Conservation (phyloP, 495 filamentous ascomycete species). For the Staphylotrichum tortipilum region DNA sequence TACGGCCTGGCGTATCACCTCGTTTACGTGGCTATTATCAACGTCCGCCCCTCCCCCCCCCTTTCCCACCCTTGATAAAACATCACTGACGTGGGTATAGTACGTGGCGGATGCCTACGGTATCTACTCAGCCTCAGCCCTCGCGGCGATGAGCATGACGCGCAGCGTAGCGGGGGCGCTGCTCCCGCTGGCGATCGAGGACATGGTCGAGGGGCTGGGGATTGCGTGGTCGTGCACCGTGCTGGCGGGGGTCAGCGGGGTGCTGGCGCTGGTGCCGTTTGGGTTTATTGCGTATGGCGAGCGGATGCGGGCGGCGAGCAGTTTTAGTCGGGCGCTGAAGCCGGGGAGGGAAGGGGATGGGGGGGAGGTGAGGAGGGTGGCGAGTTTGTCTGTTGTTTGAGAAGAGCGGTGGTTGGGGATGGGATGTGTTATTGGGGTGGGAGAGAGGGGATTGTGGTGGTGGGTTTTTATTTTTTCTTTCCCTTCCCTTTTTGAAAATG, state of each 20-base stretch:
- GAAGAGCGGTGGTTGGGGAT: no score
- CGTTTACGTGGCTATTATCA: conserved; percentile 58
- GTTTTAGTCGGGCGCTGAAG: conserved; percentile 12
- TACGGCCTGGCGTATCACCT: conserved; percentile 59
- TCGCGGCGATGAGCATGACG: conserved; percentile 50
- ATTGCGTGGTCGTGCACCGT: conserved; percentile 22
- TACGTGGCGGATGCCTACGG: conserved; percentile 66
- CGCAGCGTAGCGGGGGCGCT: conserved; percentile 51
- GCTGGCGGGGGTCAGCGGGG: conserved; percentile 19
- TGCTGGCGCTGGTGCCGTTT: conserved; percentile 20
- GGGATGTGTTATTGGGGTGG: no score
- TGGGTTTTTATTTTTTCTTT: no score
- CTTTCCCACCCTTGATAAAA: neutral
- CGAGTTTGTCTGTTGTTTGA: conserved; percentile 1
- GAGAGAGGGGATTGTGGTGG: no score
- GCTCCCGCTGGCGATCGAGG: conserved; percentile 33
- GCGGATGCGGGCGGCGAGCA: conserved; percentile 15
- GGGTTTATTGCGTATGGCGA: conserved; percentile 20
- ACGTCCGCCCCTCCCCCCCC: conserved; percentile 15
- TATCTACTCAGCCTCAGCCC: conserved; percentile 56
- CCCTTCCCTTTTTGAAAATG: no score
- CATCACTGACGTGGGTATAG: neutral
- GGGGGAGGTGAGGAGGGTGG: neutral
- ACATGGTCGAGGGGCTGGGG: conserved; percentile 18
- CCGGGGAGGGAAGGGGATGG: neutral